phyloP scores from a whole-genome alignment of 306 rosid species.

The Phaseolus lunatus region DNA sequence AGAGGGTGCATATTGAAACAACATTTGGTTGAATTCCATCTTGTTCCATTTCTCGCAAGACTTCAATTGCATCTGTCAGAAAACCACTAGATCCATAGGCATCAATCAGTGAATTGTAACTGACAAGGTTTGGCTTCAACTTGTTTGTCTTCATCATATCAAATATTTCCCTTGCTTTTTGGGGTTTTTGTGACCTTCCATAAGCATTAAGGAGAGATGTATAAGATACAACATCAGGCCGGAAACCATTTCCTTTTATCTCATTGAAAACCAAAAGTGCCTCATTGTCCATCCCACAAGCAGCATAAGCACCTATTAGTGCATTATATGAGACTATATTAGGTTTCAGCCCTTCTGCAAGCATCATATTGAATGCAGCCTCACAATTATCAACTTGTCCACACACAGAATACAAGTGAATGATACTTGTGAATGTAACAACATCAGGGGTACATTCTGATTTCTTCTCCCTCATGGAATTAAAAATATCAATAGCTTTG shows the following conservation, averaged over 20 bases:
- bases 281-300: slow-evolving; percentile 73
- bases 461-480: slow-evolving; percentile 81
- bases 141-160: slow-evolving; percentile 70
- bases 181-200: slow-evolving; percentile 85
- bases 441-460: slow-evolving; percentile 84
- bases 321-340: slow-evolving; percentile 80
- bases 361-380: slow-evolving; percentile 74
- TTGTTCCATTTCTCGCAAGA: slow-evolving; percentile 88
- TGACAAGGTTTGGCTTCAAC: slow-evolving; percentile 81
- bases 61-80: slow-evolving; percentile 75
- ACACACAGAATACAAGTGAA: slow-evolving; percentile 76
- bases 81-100: slow-evolving; percentile 92
- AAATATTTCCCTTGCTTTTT: slow-evolving; percentile 73
- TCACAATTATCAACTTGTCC: slow-evolving; percentile 84
- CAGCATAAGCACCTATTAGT: slow-evolving; percentile 89
- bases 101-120: slow-evolving; percentile 87
- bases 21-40: slow-evolving; percentile 85
- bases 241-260: slow-evolving; percentile 68
- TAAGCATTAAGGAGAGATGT: slow-evolving; percentile 90
- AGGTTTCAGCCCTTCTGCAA: slow-evolving; percentile 88
- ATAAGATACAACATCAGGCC: slow-evolving; percentile 88
- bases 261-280: slow-evolving; percentile 71
- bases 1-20: slow-evolving; percentile 88
- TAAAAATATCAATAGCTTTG: slow-evolving; percentile 73
- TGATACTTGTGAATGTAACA: slow-evolving; percentile 88